Percentiles rank a stretch among this genome's conserved stretches.
Evolutionary conservation across 2,329 filamentous ascomycete species (phyloP).

Genomic region (Sporothrix pallida): DNA sequence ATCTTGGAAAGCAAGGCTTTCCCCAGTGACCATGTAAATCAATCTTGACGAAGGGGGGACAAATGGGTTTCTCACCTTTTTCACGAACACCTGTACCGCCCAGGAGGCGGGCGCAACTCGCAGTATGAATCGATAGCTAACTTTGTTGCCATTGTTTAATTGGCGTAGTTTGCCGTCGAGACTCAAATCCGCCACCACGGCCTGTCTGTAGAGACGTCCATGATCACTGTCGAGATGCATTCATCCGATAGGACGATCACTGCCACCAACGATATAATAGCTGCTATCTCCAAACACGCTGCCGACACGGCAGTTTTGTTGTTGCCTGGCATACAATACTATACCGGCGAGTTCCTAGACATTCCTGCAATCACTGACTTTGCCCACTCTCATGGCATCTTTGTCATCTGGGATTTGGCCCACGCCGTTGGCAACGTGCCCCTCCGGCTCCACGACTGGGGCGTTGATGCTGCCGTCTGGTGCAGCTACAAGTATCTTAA

Average conservation of each 20-base stretch:
- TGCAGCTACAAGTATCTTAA: conserved; percentile 98
- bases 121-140: background rate
- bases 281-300: conserved; percentile 75
- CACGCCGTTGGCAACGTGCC: conserved; percentile 79
- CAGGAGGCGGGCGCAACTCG: too few relatives aligned
- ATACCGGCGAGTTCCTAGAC: conserved; percentile 87
- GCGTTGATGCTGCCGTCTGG: conserved; percentile 90
- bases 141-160: background rate
- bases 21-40: conserved; percentile 73
- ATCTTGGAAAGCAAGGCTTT: conserved; percentile 89
- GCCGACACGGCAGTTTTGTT: conserved; percentile 75
- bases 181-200: conserved; percentile 79
- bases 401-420: conserved; percentile 67
- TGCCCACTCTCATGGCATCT: conserved; percentile 64
- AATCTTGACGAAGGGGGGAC: too few relatives aligned
- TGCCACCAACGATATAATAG: conserved; percentile 72
- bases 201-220: conserved; percentile 68
- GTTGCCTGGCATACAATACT: conserved; percentile 88
- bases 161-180: conserved; percentile 74
- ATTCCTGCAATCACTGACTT: conserved; percentile 78
- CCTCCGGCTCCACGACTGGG: conserved; percentile 81
- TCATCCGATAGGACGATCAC: conserved; percentile 61
- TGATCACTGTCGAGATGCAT: conserved; percentile 73
- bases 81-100: background rate
- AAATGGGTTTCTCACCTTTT: too few relatives aligned